Evolutionary conservation across 176 grass and related monocot genomes (phyloP).

Genomic region (Musa acuminata): DNA sequence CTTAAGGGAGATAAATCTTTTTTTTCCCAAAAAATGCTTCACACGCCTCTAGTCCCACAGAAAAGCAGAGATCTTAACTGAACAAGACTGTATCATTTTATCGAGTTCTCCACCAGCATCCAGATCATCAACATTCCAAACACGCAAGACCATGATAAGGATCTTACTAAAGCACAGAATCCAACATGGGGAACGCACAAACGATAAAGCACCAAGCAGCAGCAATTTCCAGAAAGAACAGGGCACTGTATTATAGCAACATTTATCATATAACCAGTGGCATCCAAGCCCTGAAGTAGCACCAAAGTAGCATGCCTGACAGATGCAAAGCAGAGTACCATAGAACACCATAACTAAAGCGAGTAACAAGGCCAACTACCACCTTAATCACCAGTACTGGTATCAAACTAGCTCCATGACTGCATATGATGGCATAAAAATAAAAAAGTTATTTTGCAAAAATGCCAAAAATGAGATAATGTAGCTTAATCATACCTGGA

Average conservation of each 20-base stretch:
- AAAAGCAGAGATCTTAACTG: constrained; percentile 12
- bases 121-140: constrained; percentile 4
- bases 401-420: constrained; percentile 18
- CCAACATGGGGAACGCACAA: constrained; percentile 18
- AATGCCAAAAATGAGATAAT: neutral
- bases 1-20: neutral
- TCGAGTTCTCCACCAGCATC: neutral
- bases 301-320: constrained; percentile 18
- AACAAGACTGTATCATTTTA: neutral
- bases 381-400: constrained; percentile 8
- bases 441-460: constrained; percentile 3
- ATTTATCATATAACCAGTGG: constrained; percentile 28
- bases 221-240: constrained; percentile 23
- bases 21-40: neutral
- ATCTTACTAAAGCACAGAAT: constrained; percentile 11
- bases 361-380: constrained; percentile 19
- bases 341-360: constrained; percentile 17
- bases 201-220: constrained; percentile 28
- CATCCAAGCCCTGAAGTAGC: constrained; percentile 18
- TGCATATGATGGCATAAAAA: constrained; percentile 24
- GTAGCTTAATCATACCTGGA: constrained; percentile 27
- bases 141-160: neutral
- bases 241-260: constrained; percentile 20
- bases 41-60: neutral
- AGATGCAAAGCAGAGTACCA: constrained; percentile 28